Percentiles rank a stretch among this genome's conserved stretches.
phyloP scores from a whole-genome alignment of 352 stramenopile species.

The Aphanomyces astaci region DNA sequence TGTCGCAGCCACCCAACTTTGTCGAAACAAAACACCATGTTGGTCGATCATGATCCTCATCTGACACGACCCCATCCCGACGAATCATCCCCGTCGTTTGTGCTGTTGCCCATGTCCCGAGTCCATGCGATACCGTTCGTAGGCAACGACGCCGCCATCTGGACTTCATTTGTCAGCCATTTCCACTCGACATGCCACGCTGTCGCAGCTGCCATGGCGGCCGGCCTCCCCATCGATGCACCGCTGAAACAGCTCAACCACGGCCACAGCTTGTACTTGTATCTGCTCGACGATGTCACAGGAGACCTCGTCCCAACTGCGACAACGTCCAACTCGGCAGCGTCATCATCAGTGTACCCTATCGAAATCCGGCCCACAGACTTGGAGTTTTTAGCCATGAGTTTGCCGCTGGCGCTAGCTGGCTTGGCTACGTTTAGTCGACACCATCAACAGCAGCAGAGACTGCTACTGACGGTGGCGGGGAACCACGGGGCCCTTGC shows the following conservation, averaged over 20 bases:
- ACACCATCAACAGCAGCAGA: too few species aligned
- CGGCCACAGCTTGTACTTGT: conserved; percentile 48
- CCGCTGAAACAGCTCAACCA: background rate
- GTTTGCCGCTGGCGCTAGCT: too few species aligned
- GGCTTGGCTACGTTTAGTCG: background rate
- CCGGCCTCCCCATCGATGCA: background rate
- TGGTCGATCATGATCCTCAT: too few species aligned
- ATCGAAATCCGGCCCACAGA: background rate
- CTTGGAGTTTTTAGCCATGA: background rate
- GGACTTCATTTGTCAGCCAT: background rate
- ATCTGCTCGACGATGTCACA: conserved; percentile 62
- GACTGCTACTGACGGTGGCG: too few species aligned
- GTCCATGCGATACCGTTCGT: too few species aligned
- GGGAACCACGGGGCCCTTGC: too few species aligned
- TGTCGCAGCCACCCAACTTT: too few species aligned
- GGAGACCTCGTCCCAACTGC: background rate
- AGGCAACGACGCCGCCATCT: too few species aligned
- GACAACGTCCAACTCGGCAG: too few species aligned
- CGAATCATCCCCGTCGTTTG: background rate
- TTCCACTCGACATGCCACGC: background rate
- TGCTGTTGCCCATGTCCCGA: background rate
- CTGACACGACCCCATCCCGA: too few species aligned
- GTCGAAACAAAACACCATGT: too few species aligned
- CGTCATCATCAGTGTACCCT: background rate
- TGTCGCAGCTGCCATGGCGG: background rate